phyloP scores from a whole-genome alignment of 257 asterid genomes.

The Capsicum chinense region DNA sequence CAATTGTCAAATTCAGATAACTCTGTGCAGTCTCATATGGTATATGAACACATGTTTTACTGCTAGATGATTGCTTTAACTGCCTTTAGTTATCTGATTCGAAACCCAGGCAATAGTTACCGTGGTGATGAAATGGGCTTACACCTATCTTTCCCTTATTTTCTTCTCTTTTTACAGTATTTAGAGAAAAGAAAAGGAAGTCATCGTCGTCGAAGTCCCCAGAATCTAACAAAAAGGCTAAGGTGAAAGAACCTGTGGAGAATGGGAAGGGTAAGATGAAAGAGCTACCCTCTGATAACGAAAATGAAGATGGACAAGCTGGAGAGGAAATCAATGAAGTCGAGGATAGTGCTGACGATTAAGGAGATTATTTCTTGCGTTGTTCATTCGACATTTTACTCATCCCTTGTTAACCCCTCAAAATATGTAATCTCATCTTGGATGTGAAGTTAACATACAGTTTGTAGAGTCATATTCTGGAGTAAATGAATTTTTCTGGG shows the following conservation, averaged over 20 bases:
- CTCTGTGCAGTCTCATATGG: background rate
- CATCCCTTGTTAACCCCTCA: background rate
- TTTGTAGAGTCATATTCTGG: background rate
- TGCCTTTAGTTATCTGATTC: background rate
- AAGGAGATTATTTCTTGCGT: background rate
- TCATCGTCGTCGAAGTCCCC: conserved; percentile 46
- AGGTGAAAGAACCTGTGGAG: conserved; percentile 48
- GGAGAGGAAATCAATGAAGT: conserved; percentile 24
- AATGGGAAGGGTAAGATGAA: conserved; percentile 50
- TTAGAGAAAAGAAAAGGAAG: conserved; percentile 66
- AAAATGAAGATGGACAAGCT: conserved; percentile 37
- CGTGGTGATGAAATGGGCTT: background rate
- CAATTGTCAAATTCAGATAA: background rate
- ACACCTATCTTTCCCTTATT: background rate
- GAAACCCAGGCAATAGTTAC: background rate
- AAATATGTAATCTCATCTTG: background rate
- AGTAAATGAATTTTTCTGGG: conserved; percentile 14
- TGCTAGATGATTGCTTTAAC: background rate
- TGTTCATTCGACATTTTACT: background rate
- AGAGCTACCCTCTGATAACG: conserved; percentile 43
- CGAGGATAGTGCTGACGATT: conserved; percentile 27
- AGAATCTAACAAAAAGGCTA: conserved; percentile 47
- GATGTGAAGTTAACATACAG: background rate
- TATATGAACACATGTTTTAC: background rate
- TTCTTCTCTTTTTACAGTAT: conserved; percentile 51